Evolutionary conservation across 306 rosid genomes (phyloP).

Genomic region (Quercus engelmannii): DNA sequence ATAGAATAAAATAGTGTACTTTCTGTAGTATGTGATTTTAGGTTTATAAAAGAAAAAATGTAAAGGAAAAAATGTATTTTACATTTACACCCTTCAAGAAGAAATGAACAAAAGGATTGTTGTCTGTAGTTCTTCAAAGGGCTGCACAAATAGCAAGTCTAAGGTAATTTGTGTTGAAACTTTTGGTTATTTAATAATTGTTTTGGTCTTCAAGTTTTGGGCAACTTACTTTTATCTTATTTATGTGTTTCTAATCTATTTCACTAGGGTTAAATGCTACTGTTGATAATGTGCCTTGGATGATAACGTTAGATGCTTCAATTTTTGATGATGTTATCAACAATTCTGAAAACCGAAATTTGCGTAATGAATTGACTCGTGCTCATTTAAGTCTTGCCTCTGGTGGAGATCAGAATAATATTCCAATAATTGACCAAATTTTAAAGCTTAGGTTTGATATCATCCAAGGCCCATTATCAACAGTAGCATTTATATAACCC

Average conservation of each 20-base stretch:
- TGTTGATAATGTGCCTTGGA: conserved; percentile 86
- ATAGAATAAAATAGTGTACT: too few species aligned
- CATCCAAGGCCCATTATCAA: conserved; percentile 72
- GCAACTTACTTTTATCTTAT: conserved; percentile 8
- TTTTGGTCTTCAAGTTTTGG: background rate
- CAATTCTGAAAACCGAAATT: conserved; percentile 67
- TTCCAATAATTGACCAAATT: too few species aligned
- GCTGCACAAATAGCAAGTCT: conserved; percentile 96
- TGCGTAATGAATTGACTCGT: conserved; percentile 77
- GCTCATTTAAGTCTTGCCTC: conserved; percentile 53
- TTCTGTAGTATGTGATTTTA: too few species aligned
- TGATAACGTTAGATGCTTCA: conserved; percentile 82
- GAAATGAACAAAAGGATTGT: conserved; percentile 77
- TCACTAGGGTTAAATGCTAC: conserved; percentile 80
- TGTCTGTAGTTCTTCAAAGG: conserved; percentile 82
- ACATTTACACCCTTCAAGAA: conserved; percentile 10
- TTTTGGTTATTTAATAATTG: conserved; percentile 10
- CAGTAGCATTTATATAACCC: conserved; percentile 87
- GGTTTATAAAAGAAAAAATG: too few species aligned
- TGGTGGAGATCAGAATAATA: conserved; percentile 58
- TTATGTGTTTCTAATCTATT: conserved; percentile 12
- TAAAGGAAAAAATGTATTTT: background rate
- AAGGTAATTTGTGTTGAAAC: conserved; percentile 43
- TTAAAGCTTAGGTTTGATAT: too few species aligned
- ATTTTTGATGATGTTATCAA: conserved; percentile 74